Evolutionary conservation across 257 asterid species (phyloP).

Genomic region (Plectranthus barbatus): DNA sequence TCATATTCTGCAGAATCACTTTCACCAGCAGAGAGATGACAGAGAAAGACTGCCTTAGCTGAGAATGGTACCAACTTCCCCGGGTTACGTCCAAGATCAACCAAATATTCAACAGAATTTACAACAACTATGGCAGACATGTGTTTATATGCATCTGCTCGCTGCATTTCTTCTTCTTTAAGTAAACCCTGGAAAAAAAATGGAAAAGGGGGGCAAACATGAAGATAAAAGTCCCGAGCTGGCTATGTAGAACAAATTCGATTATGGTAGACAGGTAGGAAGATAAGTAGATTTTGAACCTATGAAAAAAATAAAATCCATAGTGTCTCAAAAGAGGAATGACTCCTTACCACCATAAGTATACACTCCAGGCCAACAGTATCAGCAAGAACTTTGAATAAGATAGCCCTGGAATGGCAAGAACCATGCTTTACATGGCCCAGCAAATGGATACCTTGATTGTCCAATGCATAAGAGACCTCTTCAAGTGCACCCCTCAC

Average conservation of each 20-base stretch:
- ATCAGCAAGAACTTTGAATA: conserved; percentile 91
- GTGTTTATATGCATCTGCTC: conserved; percentile 61
- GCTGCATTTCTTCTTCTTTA: conserved; percentile 55
- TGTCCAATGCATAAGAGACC: conserved; percentile 59
- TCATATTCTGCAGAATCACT: conserved; percentile 73
- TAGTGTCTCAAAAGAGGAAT: conserved; percentile 5
- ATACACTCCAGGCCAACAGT: conserved; percentile 64
- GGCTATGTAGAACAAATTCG: conserved; percentile 3
- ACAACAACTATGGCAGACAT: conserved; percentile 57
- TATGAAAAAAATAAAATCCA: conserved; percentile 1
- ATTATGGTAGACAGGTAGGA: background rate
- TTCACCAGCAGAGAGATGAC: conserved; percentile 69
- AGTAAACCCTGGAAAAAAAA: conserved; percentile 68
- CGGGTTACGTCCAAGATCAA: conserved; percentile 79
- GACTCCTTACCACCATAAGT: conserved; percentile 76
- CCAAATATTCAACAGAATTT: conserved; percentile 64
- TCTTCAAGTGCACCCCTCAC: conserved; percentile 75
- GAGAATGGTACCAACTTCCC: conserved; percentile 75
- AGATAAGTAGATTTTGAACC: conserved; percentile 4
- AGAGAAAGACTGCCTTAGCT: conserved; percentile 47
- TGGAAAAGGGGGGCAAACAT: background rate
- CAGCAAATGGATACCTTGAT: conserved; percentile 75
- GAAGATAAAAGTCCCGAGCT: background rate
- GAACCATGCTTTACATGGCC: conserved; percentile 79
- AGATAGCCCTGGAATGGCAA: conserved; percentile 77